Base-by-base conservation (phyloP, 306 rosid species). In the Adenanthera pavonina region DNA sequence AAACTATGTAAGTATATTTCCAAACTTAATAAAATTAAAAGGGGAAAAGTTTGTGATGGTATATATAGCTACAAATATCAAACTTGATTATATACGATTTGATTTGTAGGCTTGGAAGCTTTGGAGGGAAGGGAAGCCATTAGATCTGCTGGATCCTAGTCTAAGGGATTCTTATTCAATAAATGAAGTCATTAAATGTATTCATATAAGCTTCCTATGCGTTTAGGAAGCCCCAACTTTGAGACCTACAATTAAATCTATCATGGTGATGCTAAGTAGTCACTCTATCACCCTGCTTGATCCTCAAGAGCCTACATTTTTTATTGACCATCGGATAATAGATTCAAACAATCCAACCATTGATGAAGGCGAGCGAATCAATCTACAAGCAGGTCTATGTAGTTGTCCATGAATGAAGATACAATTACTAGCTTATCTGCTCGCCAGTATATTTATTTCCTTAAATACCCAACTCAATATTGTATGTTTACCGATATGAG, bases 321-420 rank as follows among this genome's bases (percentile, higher is more conserved):
- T 20, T 57, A 9, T 57, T 57, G 35, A 1, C 9, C 15, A 33
- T 11, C 35, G 2, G 2, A 57, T 35, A 57, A 57, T 14, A 19
- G 35, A 20, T 9, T 57, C 14, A 19, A 20, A 57, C 35, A 57
- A 8, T 19, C 14, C 14, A 9, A 5, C 35, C 13, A 19, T 57
- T 57, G 20, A 2, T 57, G 64, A 57, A 6, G 19, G 75, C 80
- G 4, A 1, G 16, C 10, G 16, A 17, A 46, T 46, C 59, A 46
- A 44, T 76, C 51, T 7, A 47, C 81, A 49, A 64, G 74, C 64
- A 65, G 48, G 47, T 77, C 81, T 34, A n/a, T n/a, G 40, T 34
- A 57, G 2, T 35, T 7, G 13, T 43, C 38, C 4, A 8, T 69
- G 5, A 13, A 77, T 47, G 20, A 49, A 77, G 74, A 19, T 14